Evolutionary conservation across 768 basidiomycete genomes (phyloP).

Genomic region (Psilocybe tampanensis): DNA sequence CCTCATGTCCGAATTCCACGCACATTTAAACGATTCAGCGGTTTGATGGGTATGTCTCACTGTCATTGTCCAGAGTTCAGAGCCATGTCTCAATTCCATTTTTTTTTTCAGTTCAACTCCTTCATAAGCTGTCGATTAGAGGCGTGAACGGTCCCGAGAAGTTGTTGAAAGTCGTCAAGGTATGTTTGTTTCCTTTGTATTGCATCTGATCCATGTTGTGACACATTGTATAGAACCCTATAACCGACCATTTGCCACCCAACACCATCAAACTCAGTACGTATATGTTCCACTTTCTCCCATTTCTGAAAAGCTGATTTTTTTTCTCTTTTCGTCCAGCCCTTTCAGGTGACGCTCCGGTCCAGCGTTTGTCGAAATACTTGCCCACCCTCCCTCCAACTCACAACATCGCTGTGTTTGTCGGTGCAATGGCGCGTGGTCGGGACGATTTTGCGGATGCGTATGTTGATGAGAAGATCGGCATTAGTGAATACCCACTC

Average conservation of each 20-base stretch:
- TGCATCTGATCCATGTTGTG: too few relatives aligned
- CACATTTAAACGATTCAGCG: conserved; percentile 98
- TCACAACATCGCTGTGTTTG: conserved; percentile 91
- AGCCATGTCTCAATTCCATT: not conserved
- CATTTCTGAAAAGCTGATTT: not conserved
- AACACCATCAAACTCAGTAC: conserved; percentile 95
- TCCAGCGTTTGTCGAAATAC: conserved; percentile 79
- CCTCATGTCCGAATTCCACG: conserved; percentile 96
- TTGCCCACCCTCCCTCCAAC: conserved; percentile 84
- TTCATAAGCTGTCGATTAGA: conserved; percentile 94
- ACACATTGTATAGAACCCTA: conserved; percentile 81
- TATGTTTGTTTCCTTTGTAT: too few relatives aligned
- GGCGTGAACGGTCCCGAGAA: conserved; percentile 98
- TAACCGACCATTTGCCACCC: conserved; percentile 90
- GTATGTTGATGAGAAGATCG: conserved; percentile 93
- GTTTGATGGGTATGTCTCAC: conserved; percentile 82
- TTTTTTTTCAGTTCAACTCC: conserved; percentile 76
- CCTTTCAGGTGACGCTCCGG: conserved; percentile 88
- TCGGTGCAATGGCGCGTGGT: conserved; percentile 98
- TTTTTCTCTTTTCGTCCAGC: conserved; percentile 45
- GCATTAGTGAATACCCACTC: conserved; percentile 91
- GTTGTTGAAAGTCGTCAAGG: conserved; percentile 95
- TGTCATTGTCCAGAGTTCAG: not conserved
- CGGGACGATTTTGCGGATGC: conserved; percentile 97
- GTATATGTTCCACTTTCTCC: conserved; percentile 30